Base-by-base conservation (phyloP, 1,284 basidiomycete genomes). In the Singerocomus inundabilis region DNA sequence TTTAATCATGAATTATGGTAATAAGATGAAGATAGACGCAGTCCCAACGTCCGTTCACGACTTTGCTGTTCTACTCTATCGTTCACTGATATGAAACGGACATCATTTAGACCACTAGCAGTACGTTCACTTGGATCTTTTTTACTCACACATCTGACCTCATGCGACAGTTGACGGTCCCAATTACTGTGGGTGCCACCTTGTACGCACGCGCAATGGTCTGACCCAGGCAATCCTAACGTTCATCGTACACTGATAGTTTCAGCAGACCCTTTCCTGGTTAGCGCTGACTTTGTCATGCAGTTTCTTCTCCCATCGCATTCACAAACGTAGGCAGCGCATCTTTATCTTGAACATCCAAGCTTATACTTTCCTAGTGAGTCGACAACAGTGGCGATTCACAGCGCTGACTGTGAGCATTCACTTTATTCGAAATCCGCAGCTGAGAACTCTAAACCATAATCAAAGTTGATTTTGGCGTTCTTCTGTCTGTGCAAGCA, bases 151-250 rank as follows among this genome's bases (percentile, higher is more conserved):
- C 5, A 24, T 25, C 51, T 43, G 24, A 58, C 37, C 38, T 24
- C 35, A 7, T 16, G 12, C 43, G 16, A 7, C 5, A 81, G 79
- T 50, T 78, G 36, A 76, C 78, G 4, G 72, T 79, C 26, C 67
- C 70, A 12, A 60, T 63, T 31, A 81, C 79, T 8, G 78, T 76
- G 60, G 57, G 68, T 35, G 12, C 25, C 3, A 21, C 7, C 12
- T 3, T 32, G 12, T 39, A 31, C 5, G 30, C 36, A 32, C 44
- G 15, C 4, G 9, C 24, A 16, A 5, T 21, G 18, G 6, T 9
- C 41, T 48, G 29, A 56, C 15, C 41, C 62, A 75, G 77, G 66
- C 67, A 9, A 36, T 62, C 32, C 42, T 69, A 15, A 69, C 67
- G 5, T 67, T 69, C 30, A 62, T 66, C 10, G 67, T 68, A 11